A percentile compares a stretch with the other conserved stretches of the same genome.
These are phyloP conservation scores for Osmanthus fragrans DNA, from an alignment of 257 asterid species.

Conservation along the genomic window DNA sequence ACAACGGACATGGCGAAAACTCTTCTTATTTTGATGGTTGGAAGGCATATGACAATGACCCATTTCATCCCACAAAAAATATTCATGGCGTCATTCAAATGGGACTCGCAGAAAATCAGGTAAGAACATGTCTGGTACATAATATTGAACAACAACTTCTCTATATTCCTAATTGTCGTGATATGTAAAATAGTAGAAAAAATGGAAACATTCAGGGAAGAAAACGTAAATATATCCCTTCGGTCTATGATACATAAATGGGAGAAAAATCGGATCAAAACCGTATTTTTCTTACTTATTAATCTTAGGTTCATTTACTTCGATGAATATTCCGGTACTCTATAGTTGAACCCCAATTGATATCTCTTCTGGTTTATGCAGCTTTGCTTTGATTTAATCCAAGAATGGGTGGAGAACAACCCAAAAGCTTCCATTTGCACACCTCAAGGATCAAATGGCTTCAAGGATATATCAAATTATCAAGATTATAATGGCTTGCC, in stretches of 20 bases:
- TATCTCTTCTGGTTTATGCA: constrained; percentile 17
- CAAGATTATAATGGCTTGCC: constrained; percentile 82
- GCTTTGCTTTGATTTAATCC: constrained; percentile 61
- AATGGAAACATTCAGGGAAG: too few relatives aligned
- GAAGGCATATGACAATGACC: constrained; percentile 66
- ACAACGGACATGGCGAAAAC: constrained; percentile 69
- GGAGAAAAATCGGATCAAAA: too few relatives aligned
- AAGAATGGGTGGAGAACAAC: constrained; percentile 57
- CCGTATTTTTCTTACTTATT: too few relatives aligned
- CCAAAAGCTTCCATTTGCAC: constrained; percentile 74
- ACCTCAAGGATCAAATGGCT: constrained; percentile 44
- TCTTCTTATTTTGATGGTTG: constrained; percentile 70
- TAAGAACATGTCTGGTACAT: background rate
- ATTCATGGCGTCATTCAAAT: constrained; percentile 66
- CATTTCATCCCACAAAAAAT: constrained; percentile 53
- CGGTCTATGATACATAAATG: too few relatives aligned
- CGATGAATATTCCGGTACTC: background rate
- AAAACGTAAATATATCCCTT: too few relatives aligned
- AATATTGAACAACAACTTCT: background rate
- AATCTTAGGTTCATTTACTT: too few relatives aligned
- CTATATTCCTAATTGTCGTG: too few relatives aligned
- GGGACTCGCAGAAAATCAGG: constrained; percentile 79
- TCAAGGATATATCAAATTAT: constrained; percentile 58
- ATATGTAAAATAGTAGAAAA: too few relatives aligned
- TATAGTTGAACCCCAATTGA: background rate